A percentile compares a stretch with the other conserved stretches of the same genome.
Conservation (phyloP, 169 alveolate genomes). For the Eimeria nieschulzi region DNA sequence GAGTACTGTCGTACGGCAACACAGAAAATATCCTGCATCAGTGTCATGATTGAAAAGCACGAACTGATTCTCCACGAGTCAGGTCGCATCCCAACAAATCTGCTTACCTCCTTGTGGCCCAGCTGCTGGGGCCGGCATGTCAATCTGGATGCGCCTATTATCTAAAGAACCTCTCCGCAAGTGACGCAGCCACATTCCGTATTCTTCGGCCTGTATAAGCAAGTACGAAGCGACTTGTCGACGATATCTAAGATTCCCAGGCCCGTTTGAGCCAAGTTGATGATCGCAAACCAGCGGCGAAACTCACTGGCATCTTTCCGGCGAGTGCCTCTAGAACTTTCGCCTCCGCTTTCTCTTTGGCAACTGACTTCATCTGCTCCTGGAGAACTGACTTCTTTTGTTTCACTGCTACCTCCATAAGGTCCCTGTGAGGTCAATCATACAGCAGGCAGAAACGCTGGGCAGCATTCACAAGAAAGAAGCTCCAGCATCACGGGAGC, state of each 20-base stretch:
- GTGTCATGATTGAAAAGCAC: not conserved
- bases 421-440: conserved; percentile 60
- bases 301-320: conserved; percentile 76
- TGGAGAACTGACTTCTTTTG: conserved; percentile 71
- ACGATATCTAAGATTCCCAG: not conserved
- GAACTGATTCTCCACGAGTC: not conserved
- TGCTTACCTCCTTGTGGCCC: not conserved
- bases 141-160: conserved; percentile 80
- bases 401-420: conserved; percentile 76
- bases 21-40: not conserved
- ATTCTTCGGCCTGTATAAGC: conserved; percentile 78
- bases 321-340: conserved; percentile 82
- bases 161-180: conserved; percentile 83
- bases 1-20: conserved; percentile 12
- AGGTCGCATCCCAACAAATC: not conserved
- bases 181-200: conserved; percentile 80
- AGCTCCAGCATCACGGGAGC: not conserved
- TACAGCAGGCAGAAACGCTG: not conserved
- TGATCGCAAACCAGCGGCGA: too few species aligned
- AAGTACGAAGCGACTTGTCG: not conserved
- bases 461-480: not conserved
- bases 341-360: conserved; percentile 81
- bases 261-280: not conserved
- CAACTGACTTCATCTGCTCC: conserved; percentile 77
- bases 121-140: conserved; percentile 74